Conservation (phyloP, 805 yeast genomes). For the Cephaloascus fragrans region DNA sequence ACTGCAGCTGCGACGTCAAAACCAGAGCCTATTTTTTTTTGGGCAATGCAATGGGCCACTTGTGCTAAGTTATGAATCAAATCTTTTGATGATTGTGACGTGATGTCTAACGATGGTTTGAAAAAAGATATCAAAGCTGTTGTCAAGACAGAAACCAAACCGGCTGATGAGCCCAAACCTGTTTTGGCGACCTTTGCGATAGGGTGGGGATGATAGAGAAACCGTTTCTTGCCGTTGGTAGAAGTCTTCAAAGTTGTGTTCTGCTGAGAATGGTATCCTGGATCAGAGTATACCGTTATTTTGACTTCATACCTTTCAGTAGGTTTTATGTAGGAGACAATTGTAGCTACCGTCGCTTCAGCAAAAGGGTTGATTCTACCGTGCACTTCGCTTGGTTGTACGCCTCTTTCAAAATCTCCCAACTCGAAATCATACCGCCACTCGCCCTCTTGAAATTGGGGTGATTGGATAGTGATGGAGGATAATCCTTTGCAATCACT, state of each 20-base stretch:
- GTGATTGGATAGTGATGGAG: constrained; percentile 46
- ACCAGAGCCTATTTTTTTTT: constrained; percentile 92
- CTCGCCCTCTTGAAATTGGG: constrained; percentile 62
- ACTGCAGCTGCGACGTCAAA: constrained; percentile 96
- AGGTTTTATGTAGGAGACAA: constrained; percentile 41
- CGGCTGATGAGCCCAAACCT: constrained; percentile 95
- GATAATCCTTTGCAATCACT: constrained; percentile 7
- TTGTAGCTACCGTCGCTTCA: constrained; percentile 48
- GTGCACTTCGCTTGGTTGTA: constrained; percentile 15
- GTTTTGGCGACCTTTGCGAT: constrained; percentile 81
- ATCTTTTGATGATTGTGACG: constrained; percentile 10
- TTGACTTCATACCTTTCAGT: constrained; percentile 18
- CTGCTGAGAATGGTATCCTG: constrained; percentile 79
- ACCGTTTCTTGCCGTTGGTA: constrained; percentile 26
- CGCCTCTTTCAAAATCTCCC: constrained; percentile 6
- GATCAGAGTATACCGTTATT: constrained; percentile 71
- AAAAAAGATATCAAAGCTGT: constrained; percentile 54
- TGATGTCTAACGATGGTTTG: constrained; percentile 19
- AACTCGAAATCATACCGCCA: constrained; percentile 47
- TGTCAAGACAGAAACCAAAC: constrained; percentile 72
- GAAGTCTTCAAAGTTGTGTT: constrained; percentile 25
- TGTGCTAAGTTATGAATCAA: constrained; percentile 80
- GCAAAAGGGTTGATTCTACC: constrained; percentile 61
- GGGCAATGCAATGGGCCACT: constrained; percentile 87
- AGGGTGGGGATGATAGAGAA: constrained; percentile 48